Evolutionary conservation across 768 basidiomycete genomes (phyloP).

Genomic region (Naematelia aurantialba): DNA sequence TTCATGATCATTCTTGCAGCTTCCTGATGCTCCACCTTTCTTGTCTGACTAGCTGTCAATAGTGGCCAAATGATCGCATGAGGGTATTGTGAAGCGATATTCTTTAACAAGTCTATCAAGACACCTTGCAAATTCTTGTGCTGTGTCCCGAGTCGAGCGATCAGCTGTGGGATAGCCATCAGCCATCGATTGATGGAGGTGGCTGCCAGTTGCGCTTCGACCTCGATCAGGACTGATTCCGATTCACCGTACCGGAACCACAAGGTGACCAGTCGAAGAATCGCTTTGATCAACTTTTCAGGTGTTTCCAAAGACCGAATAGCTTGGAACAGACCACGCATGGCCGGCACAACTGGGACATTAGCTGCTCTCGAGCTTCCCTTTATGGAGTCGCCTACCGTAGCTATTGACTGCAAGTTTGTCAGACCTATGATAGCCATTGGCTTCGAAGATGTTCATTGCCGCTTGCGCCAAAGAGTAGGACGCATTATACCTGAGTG

Average conservation of each 20-base stretch:
- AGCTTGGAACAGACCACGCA: constrained; percentile 44
- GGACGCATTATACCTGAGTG: constrained; percentile 29
- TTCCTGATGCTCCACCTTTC: constrained; percentile 37
- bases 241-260: constrained; percentile 49
- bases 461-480: constrained; percentile 34
- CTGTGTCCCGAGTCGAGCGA: constrained; percentile 45
- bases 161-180: constrained; percentile 47
- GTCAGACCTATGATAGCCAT: constrained; percentile 21
- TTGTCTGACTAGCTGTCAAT: constrained; percentile 45
- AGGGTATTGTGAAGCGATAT: constrained; percentile 41
- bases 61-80: constrained; percentile 50
- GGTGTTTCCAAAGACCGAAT: constrained; percentile 33
- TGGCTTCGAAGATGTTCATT: constrained; percentile 37
- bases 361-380: constrained; percentile 5
- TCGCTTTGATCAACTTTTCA: constrained; percentile 44
- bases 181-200: constrained; percentile 41
- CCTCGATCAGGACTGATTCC: constrained; percentile 34
- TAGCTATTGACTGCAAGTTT: constrained; percentile 35
- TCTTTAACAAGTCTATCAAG: constrained; percentile 40
- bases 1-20: constrained; percentile 45
- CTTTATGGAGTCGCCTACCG: constrained; percentile 20
- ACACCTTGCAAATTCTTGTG: constrained; percentile 35
- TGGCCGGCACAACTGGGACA: constrained; percentile 44
- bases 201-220: constrained; percentile 30
- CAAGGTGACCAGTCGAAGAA: constrained; percentile 44